phyloP scores from a whole-genome alignment of 192 early-diverging fungal species.

The Mortierella antarctica region DNA sequence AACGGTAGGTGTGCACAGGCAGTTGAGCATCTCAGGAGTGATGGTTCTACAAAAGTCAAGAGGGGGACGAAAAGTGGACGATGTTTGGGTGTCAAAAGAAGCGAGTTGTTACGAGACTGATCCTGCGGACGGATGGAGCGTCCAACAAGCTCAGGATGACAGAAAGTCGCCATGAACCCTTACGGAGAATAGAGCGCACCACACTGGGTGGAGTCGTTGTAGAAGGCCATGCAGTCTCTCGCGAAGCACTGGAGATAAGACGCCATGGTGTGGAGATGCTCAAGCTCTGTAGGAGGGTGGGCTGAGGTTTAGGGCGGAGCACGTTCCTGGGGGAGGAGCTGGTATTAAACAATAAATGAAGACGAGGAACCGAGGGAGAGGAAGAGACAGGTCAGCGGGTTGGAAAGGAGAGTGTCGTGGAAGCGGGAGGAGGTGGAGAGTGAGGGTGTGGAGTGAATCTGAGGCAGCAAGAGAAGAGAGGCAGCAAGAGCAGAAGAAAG shows the following conservation, averaged over 20 bases:
- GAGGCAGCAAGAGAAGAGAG: not conserved
- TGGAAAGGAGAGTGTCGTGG: not conserved
- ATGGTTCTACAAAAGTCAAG: not conserved
- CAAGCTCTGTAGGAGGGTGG: not conserved
- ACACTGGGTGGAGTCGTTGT: not conserved
- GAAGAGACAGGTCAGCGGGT: not conserved
- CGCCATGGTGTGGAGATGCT: not conserved
- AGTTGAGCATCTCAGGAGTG: not conserved
- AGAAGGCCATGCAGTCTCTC: conserved; percentile 18
- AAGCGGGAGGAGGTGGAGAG: not conserved
- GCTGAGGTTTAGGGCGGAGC: too few relatives aligned
- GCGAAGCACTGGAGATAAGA: not conserved
- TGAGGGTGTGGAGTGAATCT: not conserved
- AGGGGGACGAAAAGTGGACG: not conserved
- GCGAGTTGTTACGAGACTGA: not conserved
- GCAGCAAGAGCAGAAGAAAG: not conserved
- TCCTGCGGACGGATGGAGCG: not conserved
- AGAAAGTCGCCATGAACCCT: too few relatives aligned
- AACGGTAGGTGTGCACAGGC: conserved; percentile 21
- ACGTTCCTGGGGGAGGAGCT: too few relatives aligned
- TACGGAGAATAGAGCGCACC: not conserved
- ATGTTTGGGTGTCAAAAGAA: not conserved
- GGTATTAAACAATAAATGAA: not conserved
- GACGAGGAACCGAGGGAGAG: not conserved
- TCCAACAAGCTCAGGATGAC: too few relatives aligned